Evolutionary conservation across 768 basidiomycete species (phyloP).

Genomic region (Grammothele lineata): DNA sequence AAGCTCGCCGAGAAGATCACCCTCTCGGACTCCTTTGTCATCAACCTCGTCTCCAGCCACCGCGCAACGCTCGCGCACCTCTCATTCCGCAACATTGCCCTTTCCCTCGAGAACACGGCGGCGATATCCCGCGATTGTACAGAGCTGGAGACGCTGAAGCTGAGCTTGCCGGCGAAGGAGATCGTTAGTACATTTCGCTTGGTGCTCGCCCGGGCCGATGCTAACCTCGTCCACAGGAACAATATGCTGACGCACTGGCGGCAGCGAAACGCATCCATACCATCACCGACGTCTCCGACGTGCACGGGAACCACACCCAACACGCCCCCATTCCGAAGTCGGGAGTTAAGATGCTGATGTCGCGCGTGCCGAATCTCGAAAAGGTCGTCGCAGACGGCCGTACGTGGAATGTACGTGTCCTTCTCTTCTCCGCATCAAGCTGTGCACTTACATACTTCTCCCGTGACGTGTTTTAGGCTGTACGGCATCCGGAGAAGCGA

Average conservation of each 20-base stretch:
- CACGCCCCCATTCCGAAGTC: conserved; percentile 34
- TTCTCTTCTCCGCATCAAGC: not conserved
- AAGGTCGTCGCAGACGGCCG: conserved; percentile 47
- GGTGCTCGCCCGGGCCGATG: not conserved
- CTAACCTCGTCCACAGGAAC: no score
- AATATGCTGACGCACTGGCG: no score
- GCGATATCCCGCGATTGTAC: conserved; percentile 40
- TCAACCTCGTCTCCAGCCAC: conserved; percentile 40
- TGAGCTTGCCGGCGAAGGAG: conserved; percentile 50
- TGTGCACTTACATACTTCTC: not conserved
- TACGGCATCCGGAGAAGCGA: not conserved
- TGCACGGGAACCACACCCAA: conserved; percentile 39
- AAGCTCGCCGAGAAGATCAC: conserved; percentile 41
- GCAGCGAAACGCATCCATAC: conserved; percentile 38
- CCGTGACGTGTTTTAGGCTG: not conserved
- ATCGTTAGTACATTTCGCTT: conserved; percentile 16
- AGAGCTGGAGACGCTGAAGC: conserved; percentile 44
- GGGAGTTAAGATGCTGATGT: conserved; percentile 39
- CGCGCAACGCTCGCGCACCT: conserved; percentile 39
- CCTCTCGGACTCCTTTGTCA: conserved; percentile 36
- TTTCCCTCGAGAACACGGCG: conserved; percentile 36
- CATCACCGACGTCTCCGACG: conserved; percentile 39
- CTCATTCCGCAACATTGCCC: conserved; percentile 42
- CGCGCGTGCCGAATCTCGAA: conserved; percentile 33
- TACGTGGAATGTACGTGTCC: conserved; percentile 50